Percentiles rank a stretch among this genome's conserved stretches.
Evolutionary conservation across 208 protist genomes (phyloP).

Genomic region (Acanthamoeba sp.): DNA sequence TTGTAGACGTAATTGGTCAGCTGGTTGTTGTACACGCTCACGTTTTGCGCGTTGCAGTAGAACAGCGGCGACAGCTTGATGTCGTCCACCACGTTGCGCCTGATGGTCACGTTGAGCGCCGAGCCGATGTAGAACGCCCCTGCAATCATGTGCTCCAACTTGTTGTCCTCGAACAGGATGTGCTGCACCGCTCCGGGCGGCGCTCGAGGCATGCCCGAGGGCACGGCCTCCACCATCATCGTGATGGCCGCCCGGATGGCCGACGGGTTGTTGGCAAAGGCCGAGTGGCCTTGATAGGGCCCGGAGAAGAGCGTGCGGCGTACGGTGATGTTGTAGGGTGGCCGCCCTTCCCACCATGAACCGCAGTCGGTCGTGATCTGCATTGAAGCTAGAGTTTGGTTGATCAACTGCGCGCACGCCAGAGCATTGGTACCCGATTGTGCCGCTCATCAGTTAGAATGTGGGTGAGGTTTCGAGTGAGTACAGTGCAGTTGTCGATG

Average conservation of each 20-base stretch:
- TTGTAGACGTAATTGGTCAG: not conserved
- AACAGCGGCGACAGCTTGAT: not conserved
- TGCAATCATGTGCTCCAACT: not conserved
- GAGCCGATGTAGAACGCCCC: not conserved
- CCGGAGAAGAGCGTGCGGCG: not conserved
- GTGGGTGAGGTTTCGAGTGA: too few relatives aligned
- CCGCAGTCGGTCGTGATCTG: slow-evolving; percentile 22
- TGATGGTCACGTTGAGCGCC: not conserved
- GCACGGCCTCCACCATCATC: not conserved
- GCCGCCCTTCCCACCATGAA: not conserved
- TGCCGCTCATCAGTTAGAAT: too few relatives aligned
- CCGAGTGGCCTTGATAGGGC: not conserved
- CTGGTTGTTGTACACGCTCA: slow-evolving; percentile 17
- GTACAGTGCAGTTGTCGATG: not conserved
- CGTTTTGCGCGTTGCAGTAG: not conserved
- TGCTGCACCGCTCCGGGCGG: not conserved
- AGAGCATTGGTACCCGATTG: too few relatives aligned
- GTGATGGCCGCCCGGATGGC: not conserved
- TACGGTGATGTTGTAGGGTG: slow-evolving; percentile 2
- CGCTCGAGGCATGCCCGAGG: slow-evolving; percentile 8
- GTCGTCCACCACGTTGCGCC: not conserved
- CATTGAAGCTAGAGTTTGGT: not conserved
- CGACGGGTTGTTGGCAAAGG: not conserved
- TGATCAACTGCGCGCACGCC: not conserved
- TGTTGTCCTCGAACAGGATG: not conserved